phyloP scores from a whole-genome alignment of 1,284 basidiomycete species.

The Porodaedalea pini region DNA sequence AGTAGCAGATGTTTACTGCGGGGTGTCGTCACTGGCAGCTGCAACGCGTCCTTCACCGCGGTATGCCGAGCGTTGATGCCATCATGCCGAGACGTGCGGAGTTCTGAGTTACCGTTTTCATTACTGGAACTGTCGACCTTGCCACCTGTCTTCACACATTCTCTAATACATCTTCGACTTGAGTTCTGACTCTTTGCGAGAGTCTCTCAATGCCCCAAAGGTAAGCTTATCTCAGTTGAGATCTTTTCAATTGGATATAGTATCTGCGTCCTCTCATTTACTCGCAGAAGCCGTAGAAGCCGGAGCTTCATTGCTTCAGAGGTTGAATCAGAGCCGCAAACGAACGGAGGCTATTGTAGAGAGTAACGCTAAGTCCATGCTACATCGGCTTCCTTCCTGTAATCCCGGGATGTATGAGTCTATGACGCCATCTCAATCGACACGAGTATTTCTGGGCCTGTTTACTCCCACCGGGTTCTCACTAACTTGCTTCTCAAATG shows the following conservation, averaged over 20 bases:
- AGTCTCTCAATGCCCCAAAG: no score
- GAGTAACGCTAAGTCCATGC: not conserved
- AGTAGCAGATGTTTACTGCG: not conserved
- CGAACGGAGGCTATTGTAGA: not conserved
- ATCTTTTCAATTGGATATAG: not conserved
- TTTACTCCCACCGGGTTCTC: not conserved
- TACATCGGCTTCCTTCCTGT: not conserved
- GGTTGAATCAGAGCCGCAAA: not conserved
- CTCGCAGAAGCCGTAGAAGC: not conserved
- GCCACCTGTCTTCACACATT: no score
- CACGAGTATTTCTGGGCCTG: not conserved
- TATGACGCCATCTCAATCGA: conserved; percentile 5
- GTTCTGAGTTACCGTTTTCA: no score
- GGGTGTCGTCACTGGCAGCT: no score
- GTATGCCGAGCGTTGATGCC: no score
- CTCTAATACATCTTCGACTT: no score
- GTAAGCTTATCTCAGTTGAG: no score
- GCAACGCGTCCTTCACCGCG: no score
- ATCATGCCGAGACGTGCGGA: no score
- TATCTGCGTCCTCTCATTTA: not conserved
- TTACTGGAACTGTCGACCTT: no score
- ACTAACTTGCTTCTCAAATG: not conserved
- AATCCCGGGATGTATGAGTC: not conserved
- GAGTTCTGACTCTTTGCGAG: no score
- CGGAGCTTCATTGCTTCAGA: no score